Evolutionary conservation across 2,329 filamentous ascomycete species (phyloP).

Genomic region (Celoporthe dispersa): DNA sequence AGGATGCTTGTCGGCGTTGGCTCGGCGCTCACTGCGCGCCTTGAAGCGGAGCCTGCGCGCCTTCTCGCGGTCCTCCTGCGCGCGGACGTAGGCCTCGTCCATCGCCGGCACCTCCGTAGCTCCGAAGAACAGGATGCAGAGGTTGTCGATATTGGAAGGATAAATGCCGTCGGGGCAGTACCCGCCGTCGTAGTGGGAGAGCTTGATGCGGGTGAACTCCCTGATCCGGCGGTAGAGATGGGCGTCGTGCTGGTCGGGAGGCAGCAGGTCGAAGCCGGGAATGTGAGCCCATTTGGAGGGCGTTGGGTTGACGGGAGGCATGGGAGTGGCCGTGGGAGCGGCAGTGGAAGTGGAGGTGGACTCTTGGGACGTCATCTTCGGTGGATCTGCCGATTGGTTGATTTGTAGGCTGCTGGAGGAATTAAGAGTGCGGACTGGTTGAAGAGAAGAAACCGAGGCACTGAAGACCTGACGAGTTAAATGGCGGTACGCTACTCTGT

Average conservation of each 20-base stretch:
- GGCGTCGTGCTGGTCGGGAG: not conserved
- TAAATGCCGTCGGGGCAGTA: not conserved
- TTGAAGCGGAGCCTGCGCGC: constrained; percentile 18
- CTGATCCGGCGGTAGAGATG: constrained; percentile 3
- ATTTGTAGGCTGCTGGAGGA: not conserved
- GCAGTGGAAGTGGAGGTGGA: not conserved
- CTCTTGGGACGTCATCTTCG: constrained; percentile 1
- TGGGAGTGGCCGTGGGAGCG: not conserved
- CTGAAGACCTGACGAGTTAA: not conserved
- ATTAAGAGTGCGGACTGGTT: not conserved
- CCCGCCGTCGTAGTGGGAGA: not conserved
- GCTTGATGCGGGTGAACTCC: constrained; percentile 2
- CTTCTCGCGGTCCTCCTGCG: constrained; percentile 21
- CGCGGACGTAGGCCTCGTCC: constrained; percentile 9
- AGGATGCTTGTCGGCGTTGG: no score
- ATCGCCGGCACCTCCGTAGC: not conserved
- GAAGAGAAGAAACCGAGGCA: not conserved
- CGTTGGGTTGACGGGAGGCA: not conserved
- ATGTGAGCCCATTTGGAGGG: not conserved
- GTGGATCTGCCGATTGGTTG: not conserved
- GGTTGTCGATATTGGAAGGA: not conserved
- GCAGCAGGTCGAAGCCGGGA: not conserved
- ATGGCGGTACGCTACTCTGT: not conserved
- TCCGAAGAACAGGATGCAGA: constrained; percentile 2
- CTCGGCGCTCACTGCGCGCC: not conserved